A percentile compares a stretch with the other conserved stretches of the same genome.
Evolutionary conservation across 176 grass and related monocot genomes (phyloP).

Genomic region (Puccinellia tenuiflora): DNA sequence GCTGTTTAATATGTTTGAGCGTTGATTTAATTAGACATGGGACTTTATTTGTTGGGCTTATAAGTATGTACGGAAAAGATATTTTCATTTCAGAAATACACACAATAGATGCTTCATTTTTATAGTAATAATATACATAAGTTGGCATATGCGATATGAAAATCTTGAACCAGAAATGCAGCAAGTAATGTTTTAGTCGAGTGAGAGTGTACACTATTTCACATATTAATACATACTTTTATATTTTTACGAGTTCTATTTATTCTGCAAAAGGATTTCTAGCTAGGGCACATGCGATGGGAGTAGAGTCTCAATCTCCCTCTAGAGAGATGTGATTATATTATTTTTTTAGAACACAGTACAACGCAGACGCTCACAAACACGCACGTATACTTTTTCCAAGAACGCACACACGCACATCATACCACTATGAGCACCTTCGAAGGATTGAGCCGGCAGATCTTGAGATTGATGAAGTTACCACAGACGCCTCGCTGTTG

Average conservation of each 20-base stretch:
- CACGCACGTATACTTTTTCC: too few species aligned
- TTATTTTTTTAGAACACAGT: too few species aligned
- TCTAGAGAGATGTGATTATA: background rate
- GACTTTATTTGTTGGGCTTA: background rate
- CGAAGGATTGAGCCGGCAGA: too few species aligned
- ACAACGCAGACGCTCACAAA: too few species aligned
- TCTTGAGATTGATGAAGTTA: too few species aligned
- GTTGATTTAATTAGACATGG: background rate
- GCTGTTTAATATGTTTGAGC: background rate
- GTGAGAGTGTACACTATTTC: background rate
- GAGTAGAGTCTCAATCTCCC: background rate
- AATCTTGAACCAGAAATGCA: background rate
- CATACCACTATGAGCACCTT: too few species aligned
- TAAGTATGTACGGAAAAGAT: background rate
- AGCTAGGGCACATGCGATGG: background rate
- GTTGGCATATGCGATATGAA: background rate
- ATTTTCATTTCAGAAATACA: background rate
- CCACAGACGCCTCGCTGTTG: too few species aligned
- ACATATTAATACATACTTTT: background rate
- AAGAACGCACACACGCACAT: too few species aligned
- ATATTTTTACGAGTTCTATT: background rate
- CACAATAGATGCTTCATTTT: background rate
- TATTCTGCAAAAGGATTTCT: background rate
- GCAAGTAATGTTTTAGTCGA: background rate
- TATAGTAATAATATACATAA: background rate